Conservation (phyloP, 179 eudicot genomes). For the Pouteria campechiana region DNA sequence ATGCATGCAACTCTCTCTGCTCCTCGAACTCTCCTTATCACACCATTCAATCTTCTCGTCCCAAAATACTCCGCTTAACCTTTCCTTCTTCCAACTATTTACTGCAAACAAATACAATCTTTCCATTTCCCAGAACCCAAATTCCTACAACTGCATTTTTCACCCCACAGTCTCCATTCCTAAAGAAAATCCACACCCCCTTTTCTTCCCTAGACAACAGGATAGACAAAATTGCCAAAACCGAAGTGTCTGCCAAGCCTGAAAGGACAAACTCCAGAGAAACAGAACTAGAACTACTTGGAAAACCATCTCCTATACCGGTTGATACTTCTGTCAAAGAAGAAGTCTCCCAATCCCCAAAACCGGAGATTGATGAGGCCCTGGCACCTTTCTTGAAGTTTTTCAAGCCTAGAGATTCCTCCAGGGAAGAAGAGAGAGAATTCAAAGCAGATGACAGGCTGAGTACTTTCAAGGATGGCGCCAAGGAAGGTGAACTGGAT, state of each 20-base stretch:
- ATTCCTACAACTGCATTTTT: constrained; percentile 4
- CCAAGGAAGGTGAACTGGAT: too few relatives aligned
- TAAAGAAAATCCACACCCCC: constrained; percentile 19
- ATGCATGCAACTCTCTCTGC: too few relatives aligned
- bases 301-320: constrained; percentile 55
- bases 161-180: constrained; percentile 12
- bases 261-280: constrained; percentile 14
- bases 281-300: constrained; percentile 52
- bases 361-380: constrained; percentile 36
- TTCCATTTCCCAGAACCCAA: constrained; percentile 14
- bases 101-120: too few relatives aligned
- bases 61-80: too few relatives aligned
- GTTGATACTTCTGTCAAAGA: constrained; percentile 13
- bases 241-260: constrained; percentile 15
- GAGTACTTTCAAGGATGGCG: constrained; percentile 11
- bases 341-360: constrained; percentile 15
- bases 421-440: constrained; percentile 13
- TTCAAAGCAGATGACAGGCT: constrained; percentile 11
- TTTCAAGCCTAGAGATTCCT: constrained; percentile 34
- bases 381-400: constrained; percentile 67
- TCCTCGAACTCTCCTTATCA: too few relatives aligned
- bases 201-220: constrained; percentile 33
- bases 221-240: constrained; percentile 17
- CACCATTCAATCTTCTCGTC: too few relatives aligned
- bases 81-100: too few relatives aligned